Evolutionary conservation across 2,329 filamentous ascomycete genomes (phyloP), one percentile per base, ranked within the genome.

Genomic region (Hypoxylon sp.): DNA sequence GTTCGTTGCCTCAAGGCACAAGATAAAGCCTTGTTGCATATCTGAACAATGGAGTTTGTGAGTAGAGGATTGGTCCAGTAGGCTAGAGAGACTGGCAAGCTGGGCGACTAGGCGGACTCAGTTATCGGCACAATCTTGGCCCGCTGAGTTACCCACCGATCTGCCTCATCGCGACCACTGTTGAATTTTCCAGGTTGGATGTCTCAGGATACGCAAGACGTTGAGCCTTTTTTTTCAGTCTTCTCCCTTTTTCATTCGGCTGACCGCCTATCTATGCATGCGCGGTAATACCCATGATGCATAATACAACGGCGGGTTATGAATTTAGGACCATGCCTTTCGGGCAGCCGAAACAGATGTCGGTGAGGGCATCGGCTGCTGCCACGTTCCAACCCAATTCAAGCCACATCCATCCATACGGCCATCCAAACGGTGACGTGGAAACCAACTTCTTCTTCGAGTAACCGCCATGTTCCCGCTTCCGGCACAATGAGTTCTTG

Each of bases 181-280:
- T n/a, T n/a, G n/a, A n/a, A n/a, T n/a, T n/a, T n/a, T n/a, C n/a
- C n/a, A n/a, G n/a, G n/a, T n/a, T 29, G 40, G 35, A 45, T 46
- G 30, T 32, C 16, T 26, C 27, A 41, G 30, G 34, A 21, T n/a
- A 41, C n/a, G 23, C 26, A 41, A 45, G 21, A 42, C 15, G 35
- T 51, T 32, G 25, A 44, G 32, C 27, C 19, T 11, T 31, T 31
- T 23, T 45, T 9, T 21, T 12, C n/a, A 27, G 26, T 19, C 16
- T 12, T 23, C 23, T 23, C 25, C 12, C 19, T 29, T 32, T 11
- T 27, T 35, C 7, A 26, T 25, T 48, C 50, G 42, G 50, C 53
- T 59, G 57, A 57, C 57, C 51, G 57, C 54, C 47, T 44, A 26
- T 51, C 37, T 48, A 60, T 59, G 57, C 55, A 51, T 57, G 42